Percentiles rank a stretch among this genome's conserved stretches.
phyloP scores from a whole-genome alignment of 257 asterid genomes.

The Fraxinus excelsior region DNA sequence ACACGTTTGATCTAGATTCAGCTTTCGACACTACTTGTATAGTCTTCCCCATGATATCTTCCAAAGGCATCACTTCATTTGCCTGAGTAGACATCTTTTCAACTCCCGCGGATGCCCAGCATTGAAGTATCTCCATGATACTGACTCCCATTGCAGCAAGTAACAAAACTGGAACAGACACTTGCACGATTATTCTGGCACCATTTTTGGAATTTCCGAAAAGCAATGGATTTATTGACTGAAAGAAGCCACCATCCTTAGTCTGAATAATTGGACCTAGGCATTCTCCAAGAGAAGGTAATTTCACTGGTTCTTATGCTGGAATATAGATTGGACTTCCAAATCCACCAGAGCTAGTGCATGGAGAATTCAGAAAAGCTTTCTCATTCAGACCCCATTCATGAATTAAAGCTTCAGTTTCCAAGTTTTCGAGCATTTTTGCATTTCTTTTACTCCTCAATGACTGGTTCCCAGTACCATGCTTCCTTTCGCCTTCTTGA shows the following conservation, averaged over 20 bases:
- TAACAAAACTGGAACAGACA: slow-evolving; percentile 65
- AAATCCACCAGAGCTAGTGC: slow-evolving; percentile 63
- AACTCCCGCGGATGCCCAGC: slow-evolving; percentile 77
- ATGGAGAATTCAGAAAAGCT: slow-evolving; percentile 62
- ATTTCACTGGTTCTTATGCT: slow-evolving; percentile 48
- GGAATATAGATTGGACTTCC: slow-evolving; percentile 84
- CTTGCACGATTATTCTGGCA: slow-evolving; percentile 72
- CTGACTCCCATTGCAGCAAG: slow-evolving; percentile 64
- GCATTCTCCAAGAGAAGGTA: slow-evolving; percentile 64
- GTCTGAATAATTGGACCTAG: slow-evolving; percentile 55
- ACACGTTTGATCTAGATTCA: slow-evolving; percentile 31
- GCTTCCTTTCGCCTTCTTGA: slow-evolving; percentile 46
- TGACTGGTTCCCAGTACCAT: slow-evolving; percentile 34
- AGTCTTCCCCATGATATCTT: slow-evolving; percentile 71
- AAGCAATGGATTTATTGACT: slow-evolving; percentile 68
- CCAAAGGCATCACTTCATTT: slow-evolving; percentile 67
- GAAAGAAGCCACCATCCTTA: slow-evolving; percentile 52
- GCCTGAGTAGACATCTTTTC: slow-evolving; percentile 57
- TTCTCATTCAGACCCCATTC: slow-evolving; percentile 73
- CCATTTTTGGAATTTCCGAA: slow-evolving; percentile 64
- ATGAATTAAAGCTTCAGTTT: slow-evolving; percentile 72
- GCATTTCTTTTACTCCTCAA: slow-evolving; percentile 59
- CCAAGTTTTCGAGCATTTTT: slow-evolving; percentile 66
- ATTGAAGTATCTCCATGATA: slow-evolving; percentile 52
- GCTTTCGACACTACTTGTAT: slow-evolving; percentile 50